These are phyloP conservation scores for Fusarium circinatum DNA, from an alignment of 2,329 filamentous ascomycete species.

Conservation along the genomic window DNA sequence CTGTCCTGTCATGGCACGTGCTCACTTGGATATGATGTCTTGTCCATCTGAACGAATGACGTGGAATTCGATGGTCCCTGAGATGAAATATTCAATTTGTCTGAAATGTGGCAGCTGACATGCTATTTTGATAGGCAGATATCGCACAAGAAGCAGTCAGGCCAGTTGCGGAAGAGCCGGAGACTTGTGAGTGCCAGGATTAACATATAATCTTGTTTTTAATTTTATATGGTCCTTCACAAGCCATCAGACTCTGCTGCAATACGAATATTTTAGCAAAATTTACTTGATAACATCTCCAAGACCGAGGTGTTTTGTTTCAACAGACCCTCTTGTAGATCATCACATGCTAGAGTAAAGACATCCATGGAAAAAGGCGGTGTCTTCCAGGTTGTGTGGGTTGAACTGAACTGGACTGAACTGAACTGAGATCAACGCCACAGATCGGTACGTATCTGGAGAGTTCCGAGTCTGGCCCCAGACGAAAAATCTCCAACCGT, in stretches of 20 bases:
- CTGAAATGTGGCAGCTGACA: slow-evolving; percentile 10
- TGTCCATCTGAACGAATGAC: slow-evolving; percentile 16
- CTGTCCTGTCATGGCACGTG: slow-evolving; percentile 10
- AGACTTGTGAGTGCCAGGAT: slow-evolving; percentile 4
- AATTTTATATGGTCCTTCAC: slow-evolving; percentile 19
- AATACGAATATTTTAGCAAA: not conserved
- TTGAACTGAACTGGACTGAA: not conserved
- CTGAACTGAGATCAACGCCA: slow-evolving; percentile 14
- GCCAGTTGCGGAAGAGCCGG: slow-evolving; percentile 31
- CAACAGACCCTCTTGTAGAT: slow-evolving; percentile 5
- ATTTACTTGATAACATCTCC: not conserved
- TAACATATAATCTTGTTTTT: slow-evolving; percentile 27
- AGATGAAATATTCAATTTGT: not conserved
- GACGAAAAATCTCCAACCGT: slow-evolving; percentile 35
- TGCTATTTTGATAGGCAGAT: slow-evolving; percentile 3
- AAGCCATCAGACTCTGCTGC: not conserved
- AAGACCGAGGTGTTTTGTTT: slow-evolving; percentile 25
- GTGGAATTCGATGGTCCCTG: slow-evolving; percentile 20
- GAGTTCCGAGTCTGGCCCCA: slow-evolving; percentile 19
- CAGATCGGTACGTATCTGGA: slow-evolving; percentile 30
- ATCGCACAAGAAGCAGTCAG: slow-evolving; percentile 17
- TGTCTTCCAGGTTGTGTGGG: slow-evolving; percentile 11
- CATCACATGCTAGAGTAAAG: slow-evolving; percentile 30
- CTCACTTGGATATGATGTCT: not conserved
- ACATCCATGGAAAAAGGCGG: slow-evolving; percentile 30